Base-by-base conservation (phyloP, 2,329 filamentous ascomycete genomes). In the Sarocladium oryzae region DNA sequence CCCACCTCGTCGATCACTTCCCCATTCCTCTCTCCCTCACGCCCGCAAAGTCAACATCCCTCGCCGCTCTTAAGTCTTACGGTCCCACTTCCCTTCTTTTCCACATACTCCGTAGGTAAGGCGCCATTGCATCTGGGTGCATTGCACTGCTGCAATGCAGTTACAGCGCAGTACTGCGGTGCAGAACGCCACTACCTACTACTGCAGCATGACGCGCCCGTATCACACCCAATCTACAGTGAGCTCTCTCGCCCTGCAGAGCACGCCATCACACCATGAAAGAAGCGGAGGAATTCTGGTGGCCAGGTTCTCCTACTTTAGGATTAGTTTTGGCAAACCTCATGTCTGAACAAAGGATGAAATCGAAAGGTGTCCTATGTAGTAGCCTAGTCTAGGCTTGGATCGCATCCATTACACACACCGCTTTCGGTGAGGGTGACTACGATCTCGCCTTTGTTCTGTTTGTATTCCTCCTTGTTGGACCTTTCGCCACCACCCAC, bases 11-110 rank as follows among this genome's bases (percentile, higher is more conserved):
- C 43, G 43, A 48, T 48, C 43, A 9, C 43, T 48, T 48, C 43
- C 43, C 43, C 43, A 48, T 48, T 48, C 24, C 43, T 33, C 43
- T 26, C 21, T 16, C 26, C 43, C 43, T 30, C 43, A 48, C 43
- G 43, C 43, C 43, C 43, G 43, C 43, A 48, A 45, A 13, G 18
- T 15, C 7, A 5, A 8, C 43, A 32, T n/a, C 18, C 16, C 43
- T 48, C 43, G 43, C 43, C 43, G 43, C 43, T n/a, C 18, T 7
- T 48, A 48, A 43, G n/a, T n/a, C n/a, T n/a, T n/a, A n/a, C n/a
- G n/a, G n/a, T 8, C 30, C 30, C 30, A 8, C 8, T 15, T 32
- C 15, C 30, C 8, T 8, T 32, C 8, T 32, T 15, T 32, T 32
- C 8, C 30, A 32, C 30, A 32, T 15, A 8, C 8, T 15, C 30